phyloP scores from a whole-genome alignment of 495 filamentous ascomycete genomes.

The Pseudevernia furfuracea region DNA sequence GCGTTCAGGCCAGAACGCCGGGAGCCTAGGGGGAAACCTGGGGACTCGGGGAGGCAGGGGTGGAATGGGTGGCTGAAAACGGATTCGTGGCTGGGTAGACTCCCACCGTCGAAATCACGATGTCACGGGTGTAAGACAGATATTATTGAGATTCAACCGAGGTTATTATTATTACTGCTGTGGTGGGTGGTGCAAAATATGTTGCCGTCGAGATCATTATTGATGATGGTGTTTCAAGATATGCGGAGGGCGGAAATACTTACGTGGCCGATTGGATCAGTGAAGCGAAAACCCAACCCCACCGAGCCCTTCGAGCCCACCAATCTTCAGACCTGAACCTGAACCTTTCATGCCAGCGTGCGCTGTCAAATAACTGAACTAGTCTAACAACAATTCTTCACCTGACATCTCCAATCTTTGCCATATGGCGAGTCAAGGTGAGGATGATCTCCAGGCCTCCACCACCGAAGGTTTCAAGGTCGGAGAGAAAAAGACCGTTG shows the following conservation, averaged over 20 bases:
- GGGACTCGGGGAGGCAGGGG: conserved; percentile 6
- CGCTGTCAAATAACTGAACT: neutral
- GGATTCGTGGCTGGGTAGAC: conserved; percentile 1
- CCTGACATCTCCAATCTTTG: neutral
- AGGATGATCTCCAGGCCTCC: conserved; percentile 81
- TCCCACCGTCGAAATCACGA: neutral
- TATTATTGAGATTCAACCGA: neutral
- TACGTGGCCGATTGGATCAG: conserved; percentile 5
- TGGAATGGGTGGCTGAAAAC: conserved; percentile 11
- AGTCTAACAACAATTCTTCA: neutral
- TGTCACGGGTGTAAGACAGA: neutral
- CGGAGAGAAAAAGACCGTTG: conserved; percentile 93
- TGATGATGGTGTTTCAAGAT: conserved; percentile 1
- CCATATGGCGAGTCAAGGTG: conserved; percentile 31
- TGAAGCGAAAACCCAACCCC: conserved; percentile 18
- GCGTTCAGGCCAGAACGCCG: conserved; percentile 7
- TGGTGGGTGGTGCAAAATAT: neutral
- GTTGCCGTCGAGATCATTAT: neutral
- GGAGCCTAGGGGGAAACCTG: conserved; percentile 1
- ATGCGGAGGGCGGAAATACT: neutral
- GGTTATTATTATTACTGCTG: too few species aligned
- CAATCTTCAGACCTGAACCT: neutral
- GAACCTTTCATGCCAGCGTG: conserved; percentile 3
- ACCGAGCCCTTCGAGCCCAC: too few species aligned
- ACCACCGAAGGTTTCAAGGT: conserved; percentile 93